These are phyloP conservation scores for Cystofilobasidium ferigula DNA, from an alignment of 768 basidiomycete genomes.

Conservation along the genomic window DNA sequence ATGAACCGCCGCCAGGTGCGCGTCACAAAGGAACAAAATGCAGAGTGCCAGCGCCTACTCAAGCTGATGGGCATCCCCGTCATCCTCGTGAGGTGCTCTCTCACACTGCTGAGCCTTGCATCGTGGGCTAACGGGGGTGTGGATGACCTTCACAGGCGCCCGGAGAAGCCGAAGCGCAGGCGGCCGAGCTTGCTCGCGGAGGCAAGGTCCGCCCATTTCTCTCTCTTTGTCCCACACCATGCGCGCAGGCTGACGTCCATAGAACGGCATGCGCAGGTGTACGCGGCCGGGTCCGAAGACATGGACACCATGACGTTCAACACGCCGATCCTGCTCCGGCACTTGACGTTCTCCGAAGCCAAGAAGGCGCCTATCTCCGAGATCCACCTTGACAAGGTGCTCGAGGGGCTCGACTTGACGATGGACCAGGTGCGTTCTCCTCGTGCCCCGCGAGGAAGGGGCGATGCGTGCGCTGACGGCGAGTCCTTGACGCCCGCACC, in stretches of 20 bases:
- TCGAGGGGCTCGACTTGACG: conserved; percentile 80
- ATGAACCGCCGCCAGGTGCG: conserved; percentile 83
- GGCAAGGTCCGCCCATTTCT: conserved; percentile 56
- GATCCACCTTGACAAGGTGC: conserved; percentile 65
- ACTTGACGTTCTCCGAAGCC: conserved; percentile 94
- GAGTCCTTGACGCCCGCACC: too few relatives aligned
- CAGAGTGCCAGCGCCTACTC: conserved; percentile 78
- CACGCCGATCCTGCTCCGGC: conserved; percentile 80
- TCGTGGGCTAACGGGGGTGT: too few relatives aligned
- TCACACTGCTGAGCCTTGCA: background rate
- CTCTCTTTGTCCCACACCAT: background rate
- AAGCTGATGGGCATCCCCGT: conserved; percentile 94
- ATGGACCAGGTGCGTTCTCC: conserved; percentile 61
- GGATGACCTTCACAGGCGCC: conserved; percentile 84
- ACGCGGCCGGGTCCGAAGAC: conserved; percentile 95
- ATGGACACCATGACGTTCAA: conserved; percentile 99
- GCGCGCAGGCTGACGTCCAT: too few relatives aligned
- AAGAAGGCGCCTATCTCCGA: conserved; percentile 94
- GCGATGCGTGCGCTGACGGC: too few relatives aligned
- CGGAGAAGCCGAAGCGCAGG: conserved; percentile 97
- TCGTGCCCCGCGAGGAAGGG: too few relatives aligned
- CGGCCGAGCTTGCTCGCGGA: conserved; percentile 92
- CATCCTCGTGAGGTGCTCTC: conserved; percentile 56
- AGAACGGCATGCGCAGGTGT: too few relatives aligned
- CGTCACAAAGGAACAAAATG: conserved; percentile 91